Percentiles rank a stretch among this genome's conserved stretches.
These are phyloP conservation scores for Leccinum olivaceopallidum DNA, from an alignment of 768 basidiomycete species.

Conservation along the genomic window DNA sequence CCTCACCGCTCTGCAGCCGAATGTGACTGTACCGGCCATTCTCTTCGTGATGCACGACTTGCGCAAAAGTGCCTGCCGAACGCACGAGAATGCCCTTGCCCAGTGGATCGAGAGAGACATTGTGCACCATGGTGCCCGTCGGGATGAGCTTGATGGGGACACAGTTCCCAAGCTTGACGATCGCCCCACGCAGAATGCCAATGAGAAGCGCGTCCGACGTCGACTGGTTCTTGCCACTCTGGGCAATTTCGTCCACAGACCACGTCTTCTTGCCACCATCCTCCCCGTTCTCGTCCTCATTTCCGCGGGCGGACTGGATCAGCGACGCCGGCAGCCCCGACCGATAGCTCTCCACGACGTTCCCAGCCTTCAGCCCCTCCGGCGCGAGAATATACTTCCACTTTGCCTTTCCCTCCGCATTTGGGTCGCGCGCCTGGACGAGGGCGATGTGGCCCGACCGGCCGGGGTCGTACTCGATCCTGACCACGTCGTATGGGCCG, in stretches of 20 bases:
- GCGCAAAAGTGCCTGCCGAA: constrained; percentile 84
- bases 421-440: constrained; percentile 59
- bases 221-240: constrained; percentile 26
- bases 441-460: constrained; percentile 94
- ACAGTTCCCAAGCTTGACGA: constrained; percentile 90
- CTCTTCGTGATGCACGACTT: constrained; percentile 77
- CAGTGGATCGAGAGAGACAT: constrained; percentile 70
- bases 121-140: constrained; percentile 88
- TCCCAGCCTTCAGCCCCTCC: constrained; percentile 86
- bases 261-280: constrained; percentile 12
- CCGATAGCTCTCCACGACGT: constrained; percentile 84
- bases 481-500: constrained; percentile 85
- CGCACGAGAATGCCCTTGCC: constrained; percentile 85
- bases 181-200: constrained; percentile 80
- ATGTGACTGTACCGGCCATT: constrained; percentile 76
- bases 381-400: constrained; percentile 95
- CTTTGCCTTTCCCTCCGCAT: constrained; percentile 50
- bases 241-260: constrained; percentile 24
- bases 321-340: constrained; percentile 74
- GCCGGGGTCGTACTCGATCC: constrained; percentile 97
- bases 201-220: constrained; percentile 71
- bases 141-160: constrained; percentile 91
- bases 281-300: constrained; percentile 16
- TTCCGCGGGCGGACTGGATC: constrained; percentile 46
- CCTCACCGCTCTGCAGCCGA: constrained; percentile 88